Base-by-base conservation (phyloP, 371 early-diverging fungal genomes). In the Fennellomyces sp. region DNA sequence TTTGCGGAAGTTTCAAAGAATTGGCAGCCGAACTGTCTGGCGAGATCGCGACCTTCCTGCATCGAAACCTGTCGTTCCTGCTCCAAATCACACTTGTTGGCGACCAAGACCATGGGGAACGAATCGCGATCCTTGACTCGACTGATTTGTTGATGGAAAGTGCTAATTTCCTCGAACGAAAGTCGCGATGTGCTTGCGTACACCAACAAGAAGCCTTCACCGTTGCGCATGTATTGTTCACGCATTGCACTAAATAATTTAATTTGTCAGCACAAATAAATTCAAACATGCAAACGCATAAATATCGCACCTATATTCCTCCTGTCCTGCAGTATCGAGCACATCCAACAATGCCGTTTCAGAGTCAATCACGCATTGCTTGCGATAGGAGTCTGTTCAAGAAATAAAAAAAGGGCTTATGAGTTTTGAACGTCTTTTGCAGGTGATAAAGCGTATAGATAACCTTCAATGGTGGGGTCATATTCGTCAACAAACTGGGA, bases 1-100 rank as follows among this genome's bases (percentile, higher is more conserved):
- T 91, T 90, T 41, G 97, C 97, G 21, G 92, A 92, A 8, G 97
- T 94, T 76, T 97, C 97, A 52, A 94, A 83, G 73, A 94, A 91
- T 36, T 82, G 76, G 65, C 93, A 91, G 23, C 80, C 81, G 66
- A 93, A 91, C 25, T 71, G 70, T 62, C 83, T 77, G 17, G 97
- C 95, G 19, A 91, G 83, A 26, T 92, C 95, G 51, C 85, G 72
- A 23, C 94, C 98, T 83, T 94, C 94, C 68, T 86, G 84, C 12
- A 66, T 76, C n/a, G 85, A 79, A 12, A 98, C 92, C 29, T 86
- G 85, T 41, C 96, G 82, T 55, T 96, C 92, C 35, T 72, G 64
- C 25, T 88, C 88, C 58, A 96, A 72, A 82, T 98, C 98, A 60
- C 89, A 91, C 81, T 98, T 98, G 86, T 98, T 98, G 28, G 92